Conservation (phyloP, 345 rosid species). For the Gossypium mustelinum region DNA sequence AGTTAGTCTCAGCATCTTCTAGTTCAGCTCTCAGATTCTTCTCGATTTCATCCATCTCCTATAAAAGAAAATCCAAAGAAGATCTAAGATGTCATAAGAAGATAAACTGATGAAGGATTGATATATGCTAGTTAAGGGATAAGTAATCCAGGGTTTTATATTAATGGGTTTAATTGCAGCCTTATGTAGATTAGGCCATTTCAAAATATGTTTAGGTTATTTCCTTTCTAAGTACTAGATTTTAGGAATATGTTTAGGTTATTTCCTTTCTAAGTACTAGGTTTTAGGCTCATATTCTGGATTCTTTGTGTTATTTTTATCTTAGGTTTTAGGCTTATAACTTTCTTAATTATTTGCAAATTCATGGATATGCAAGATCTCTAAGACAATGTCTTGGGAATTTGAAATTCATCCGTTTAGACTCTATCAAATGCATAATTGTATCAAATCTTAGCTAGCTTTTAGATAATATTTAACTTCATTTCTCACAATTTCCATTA, state of each 20-base stretch:
- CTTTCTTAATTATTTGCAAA: too few relatives aligned
- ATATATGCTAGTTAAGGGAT: not conserved
- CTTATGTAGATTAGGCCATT: not conserved
- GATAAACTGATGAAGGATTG: not conserved
- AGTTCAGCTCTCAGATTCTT: slow-evolving; percentile 45
- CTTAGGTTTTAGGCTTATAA: not conserved
- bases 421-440: too few relatives aligned
- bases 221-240: not conserved
- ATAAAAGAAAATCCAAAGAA: slow-evolving; percentile 2
- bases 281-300: not conserved
- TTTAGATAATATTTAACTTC: too few relatives aligned
- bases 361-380: too few relatives aligned
- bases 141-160: not conserved
- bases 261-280: not conserved
- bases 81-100: not conserved
- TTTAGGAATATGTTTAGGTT: not conserved
- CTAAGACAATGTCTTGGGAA: too few relatives aligned
- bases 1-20: slow-evolving; percentile 38
- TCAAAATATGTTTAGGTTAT: not conserved
- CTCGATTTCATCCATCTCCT: slow-evolving; percentile 75
- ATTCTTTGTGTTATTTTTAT: not conserved
- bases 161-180: not conserved
- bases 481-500: too few relatives aligned
- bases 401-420: too few relatives aligned
- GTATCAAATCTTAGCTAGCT: too few relatives aligned